These are phyloP conservation scores for Russula emetica DNA, from an alignment of 768 basidiomycete species.

Conservation along the genomic window DNA sequence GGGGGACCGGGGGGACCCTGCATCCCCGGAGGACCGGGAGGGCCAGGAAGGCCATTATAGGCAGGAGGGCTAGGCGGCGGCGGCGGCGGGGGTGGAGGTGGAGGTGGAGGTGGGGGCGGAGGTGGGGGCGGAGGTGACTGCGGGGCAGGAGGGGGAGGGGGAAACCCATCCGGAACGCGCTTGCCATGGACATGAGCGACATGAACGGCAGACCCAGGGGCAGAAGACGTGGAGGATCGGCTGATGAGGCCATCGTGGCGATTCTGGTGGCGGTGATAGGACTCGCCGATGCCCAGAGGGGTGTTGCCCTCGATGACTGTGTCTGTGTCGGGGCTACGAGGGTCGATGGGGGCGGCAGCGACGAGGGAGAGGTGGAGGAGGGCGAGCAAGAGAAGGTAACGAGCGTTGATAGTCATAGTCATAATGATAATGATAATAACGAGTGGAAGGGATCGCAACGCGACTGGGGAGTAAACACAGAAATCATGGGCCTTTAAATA, in stretches of 20 bases:
- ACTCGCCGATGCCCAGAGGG: background rate
- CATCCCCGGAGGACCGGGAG: conserved; percentile 1
- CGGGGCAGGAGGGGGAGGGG: background rate
- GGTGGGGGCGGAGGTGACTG: background rate
- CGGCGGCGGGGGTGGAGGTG: background rate
- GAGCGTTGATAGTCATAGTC: conserved; percentile 21
- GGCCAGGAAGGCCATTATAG: background rate
- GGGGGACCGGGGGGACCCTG: background rate
- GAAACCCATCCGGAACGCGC: conserved; percentile 1
- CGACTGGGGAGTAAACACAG: background rate
- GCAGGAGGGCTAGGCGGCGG: background rate
- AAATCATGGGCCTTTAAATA: conserved; percentile 3
- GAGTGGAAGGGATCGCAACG: conserved; percentile 19
- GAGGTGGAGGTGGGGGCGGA: background rate
- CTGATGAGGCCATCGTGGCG: background rate
- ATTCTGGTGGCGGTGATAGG: conserved; percentile 7
- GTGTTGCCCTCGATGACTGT: conserved; percentile 6
- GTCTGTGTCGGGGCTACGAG: background rate
- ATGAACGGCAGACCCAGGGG: background rate
- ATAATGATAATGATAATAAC: background rate
- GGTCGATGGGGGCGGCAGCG: conserved; percentile 4
- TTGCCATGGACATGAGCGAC: background rate
- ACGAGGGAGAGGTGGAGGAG: conserved; percentile 16
- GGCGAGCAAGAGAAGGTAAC: conserved; percentile 22
- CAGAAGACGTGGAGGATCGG: background rate